phyloP scores from a whole-genome alignment of 495 filamentous ascomycete species.

The Pyronema domesticum region DNA sequence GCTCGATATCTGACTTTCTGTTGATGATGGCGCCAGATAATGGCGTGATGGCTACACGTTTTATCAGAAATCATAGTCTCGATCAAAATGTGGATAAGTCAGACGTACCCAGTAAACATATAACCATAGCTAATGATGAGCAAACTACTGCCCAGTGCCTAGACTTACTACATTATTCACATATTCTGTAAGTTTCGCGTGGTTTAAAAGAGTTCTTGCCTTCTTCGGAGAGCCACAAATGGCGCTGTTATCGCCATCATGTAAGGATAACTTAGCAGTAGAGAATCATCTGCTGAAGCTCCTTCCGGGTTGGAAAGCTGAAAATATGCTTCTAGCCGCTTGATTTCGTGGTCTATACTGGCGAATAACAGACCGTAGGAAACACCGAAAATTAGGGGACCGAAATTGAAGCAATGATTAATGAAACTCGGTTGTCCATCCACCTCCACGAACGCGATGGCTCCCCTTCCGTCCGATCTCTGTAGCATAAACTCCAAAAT shows the following conservation, averaged over 20 bases:
- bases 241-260: constrained; percentile 32
- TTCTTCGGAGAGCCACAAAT: constrained; percentile 23
- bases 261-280: constrained; percentile 33
- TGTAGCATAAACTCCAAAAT: too few species aligned
- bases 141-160: constrained; percentile 31
- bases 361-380: constrained; percentile 29
- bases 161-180: neutral
- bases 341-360: constrained; percentile 31
- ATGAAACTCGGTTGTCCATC: neutral
- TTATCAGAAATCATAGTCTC: constrained; percentile 28
- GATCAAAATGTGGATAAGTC: constrained; percentile 7
- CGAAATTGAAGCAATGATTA: constrained; percentile 15
- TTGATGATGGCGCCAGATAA: constrained; percentile 28
- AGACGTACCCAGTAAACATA: too few species aligned
- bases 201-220: constrained; percentile 16
- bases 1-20: constrained; percentile 6
- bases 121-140: constrained; percentile 1
- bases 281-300: constrained; percentile 24
- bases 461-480: too few species aligned
- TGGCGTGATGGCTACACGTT: constrained; percentile 22
- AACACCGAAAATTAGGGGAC: constrained; percentile 29
- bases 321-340: constrained; percentile 31
- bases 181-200: neutral
- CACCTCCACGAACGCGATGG: too few species aligned
- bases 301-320: constrained; percentile 30